Evolutionary conservation across 2,329 filamentous ascomycete genomes (phyloP).

Genomic region (Aureobasidium zeae): DNA sequence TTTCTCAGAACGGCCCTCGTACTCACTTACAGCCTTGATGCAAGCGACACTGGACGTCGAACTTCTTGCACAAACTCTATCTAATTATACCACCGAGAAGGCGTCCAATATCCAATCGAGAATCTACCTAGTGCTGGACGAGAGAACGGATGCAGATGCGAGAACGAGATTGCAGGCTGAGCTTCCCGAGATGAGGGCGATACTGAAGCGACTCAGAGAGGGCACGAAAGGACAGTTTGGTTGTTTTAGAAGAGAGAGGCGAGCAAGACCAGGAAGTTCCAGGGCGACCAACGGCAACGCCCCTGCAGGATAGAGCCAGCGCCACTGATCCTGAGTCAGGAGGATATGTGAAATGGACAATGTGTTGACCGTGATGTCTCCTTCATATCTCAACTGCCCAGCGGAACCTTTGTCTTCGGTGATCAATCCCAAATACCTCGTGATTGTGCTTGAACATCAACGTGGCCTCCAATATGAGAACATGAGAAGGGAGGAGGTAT

Average conservation of each 20-base stretch:
- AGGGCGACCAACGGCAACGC: no score
- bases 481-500: no score
- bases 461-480: no score
- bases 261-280: constrained; percentile 14
- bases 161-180: constrained; percentile 72
- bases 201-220: constrained; percentile 75
- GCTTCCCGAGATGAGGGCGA: constrained; percentile 77
- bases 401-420: no score
- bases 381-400: no score
- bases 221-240: constrained; percentile 71
- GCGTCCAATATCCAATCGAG: constrained; percentile 75
- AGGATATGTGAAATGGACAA: no score
- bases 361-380: no score
- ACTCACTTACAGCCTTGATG: constrained; percentile 75
- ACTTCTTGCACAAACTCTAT: constrained; percentile 89
- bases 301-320: no score
- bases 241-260: constrained; percentile 25
- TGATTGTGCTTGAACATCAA: no score
- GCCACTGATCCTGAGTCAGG: no score
- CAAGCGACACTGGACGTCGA: constrained; percentile 96
- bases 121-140: constrained; percentile 86
- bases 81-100: constrained; percentile 76
- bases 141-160: constrained; percentile 79
- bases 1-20: constrained; percentile 54
- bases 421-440: no score